These are phyloP conservation scores for Venturia oleaginea DNA, from an alignment of 2,329 filamentous ascomycete genomes.

Conservation along the genomic window DNA sequence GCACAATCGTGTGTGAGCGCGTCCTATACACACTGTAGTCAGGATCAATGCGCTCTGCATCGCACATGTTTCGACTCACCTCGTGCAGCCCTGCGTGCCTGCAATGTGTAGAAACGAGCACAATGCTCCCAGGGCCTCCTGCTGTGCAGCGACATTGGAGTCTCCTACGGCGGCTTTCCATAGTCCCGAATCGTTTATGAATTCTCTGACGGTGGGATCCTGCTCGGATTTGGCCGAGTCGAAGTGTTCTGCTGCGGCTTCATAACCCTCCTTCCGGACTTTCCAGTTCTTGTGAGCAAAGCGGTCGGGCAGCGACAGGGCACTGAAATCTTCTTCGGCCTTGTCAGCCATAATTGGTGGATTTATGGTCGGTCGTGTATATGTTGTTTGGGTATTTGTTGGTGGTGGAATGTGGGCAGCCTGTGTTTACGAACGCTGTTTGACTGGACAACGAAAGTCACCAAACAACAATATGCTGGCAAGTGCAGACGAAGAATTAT, in stretches of 20 bases:
- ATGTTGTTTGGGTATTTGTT: background rate
- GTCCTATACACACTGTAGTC: slow-evolving; percentile 43
- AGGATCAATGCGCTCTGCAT: slow-evolving; percentile 4
- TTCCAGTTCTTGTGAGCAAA: slow-evolving; percentile 96
- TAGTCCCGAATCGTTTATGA: slow-evolving; percentile 70
- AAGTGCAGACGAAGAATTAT: background rate
- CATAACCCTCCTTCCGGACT: slow-evolving; percentile 88
- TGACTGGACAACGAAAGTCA: slow-evolving; percentile 5
- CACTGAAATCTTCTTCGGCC: slow-evolving; percentile 71
- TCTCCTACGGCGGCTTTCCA: slow-evolving; percentile 93
- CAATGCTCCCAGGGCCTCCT: slow-evolving; percentile 79
- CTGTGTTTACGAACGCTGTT: background rate
- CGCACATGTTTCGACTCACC: slow-evolving; percentile 34
- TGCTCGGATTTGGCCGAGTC: slow-evolving; percentile 75
- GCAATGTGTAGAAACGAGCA: slow-evolving; percentile 91
- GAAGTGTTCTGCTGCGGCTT: slow-evolving; percentile 83
- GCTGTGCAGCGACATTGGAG: slow-evolving; percentile 93
- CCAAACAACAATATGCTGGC: slow-evolving; percentile 1
- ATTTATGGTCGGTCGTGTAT: background rate
- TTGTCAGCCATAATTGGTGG: slow-evolving; percentile 58
- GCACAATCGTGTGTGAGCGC: slow-evolving; percentile 61
- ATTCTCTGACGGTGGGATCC: slow-evolving; percentile 78
- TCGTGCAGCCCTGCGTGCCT: slow-evolving; percentile 66
- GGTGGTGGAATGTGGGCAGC: background rate
- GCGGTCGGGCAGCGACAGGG: slow-evolving; percentile 67